Evolutionary conservation across 2,329 filamentous ascomycete species (phyloP).

Genomic region (Triangularia verruculosa): DNA sequence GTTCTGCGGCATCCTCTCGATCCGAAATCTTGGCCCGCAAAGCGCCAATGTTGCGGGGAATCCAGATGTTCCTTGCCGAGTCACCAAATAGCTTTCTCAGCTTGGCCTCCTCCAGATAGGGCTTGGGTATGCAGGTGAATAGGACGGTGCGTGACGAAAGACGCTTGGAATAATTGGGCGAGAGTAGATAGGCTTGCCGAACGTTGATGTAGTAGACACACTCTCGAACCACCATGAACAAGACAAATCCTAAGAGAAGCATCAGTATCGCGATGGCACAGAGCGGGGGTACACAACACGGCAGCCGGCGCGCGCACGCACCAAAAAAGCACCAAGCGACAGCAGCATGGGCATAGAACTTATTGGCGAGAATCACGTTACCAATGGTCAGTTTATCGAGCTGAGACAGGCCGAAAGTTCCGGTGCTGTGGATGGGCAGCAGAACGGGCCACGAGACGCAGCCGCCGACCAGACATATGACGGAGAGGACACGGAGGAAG

Average conservation of each 20-base stretch:
- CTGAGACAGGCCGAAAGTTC: constrained; percentile 61
- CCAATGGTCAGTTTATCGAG: constrained; percentile 60
- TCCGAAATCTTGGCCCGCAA: constrained; percentile 76
- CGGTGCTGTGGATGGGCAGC: constrained; percentile 80
- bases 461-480: constrained; percentile 77
- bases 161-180: constrained; percentile 75
- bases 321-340: constrained; percentile 79
- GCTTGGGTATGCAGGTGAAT: constrained; percentile 79
- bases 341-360: constrained; percentile 77
- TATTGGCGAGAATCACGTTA: constrained; percentile 56
- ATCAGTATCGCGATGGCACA: not conserved
- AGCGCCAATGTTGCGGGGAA: constrained; percentile 68
- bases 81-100: constrained; percentile 75
- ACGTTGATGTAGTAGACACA: constrained; percentile 91
- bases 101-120: constrained; percentile 71
- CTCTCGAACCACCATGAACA: constrained; percentile 87
- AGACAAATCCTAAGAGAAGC: constrained; percentile 60
- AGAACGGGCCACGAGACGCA: constrained; percentile 83
- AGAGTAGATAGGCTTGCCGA: constrained; percentile 88
- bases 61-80: constrained; percentile 79
- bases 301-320: constrained; percentile 15
- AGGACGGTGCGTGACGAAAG: constrained; percentile 89
- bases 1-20: constrained; percentile 69
- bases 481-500: constrained; percentile 72
- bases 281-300: not conserved